Conservation (phyloP, 805 yeast species). For the Wickerhamomyces canadensis region DNA sequence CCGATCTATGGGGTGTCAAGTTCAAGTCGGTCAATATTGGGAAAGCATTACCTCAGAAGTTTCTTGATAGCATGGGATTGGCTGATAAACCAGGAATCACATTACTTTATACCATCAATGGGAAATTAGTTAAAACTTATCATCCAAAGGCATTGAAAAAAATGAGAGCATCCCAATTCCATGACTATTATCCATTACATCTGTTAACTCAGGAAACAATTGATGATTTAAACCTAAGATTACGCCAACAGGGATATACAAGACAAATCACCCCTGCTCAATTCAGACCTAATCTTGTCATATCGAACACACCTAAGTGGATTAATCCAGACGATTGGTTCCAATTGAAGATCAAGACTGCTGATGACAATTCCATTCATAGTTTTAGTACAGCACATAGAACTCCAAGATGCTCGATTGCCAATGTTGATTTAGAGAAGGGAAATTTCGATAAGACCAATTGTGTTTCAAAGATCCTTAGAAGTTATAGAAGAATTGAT, state of each 20-base stretch:
- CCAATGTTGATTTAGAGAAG: conserved; percentile 13
- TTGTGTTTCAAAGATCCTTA: conserved; percentile 11
- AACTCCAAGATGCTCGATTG: conserved; percentile 18
- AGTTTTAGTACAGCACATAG: conserved; percentile 14
- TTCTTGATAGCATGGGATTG: conserved; percentile 15
- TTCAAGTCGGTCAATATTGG: conserved; percentile 14
- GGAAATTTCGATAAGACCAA: conserved; percentile 16
- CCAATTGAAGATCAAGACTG: conserved; percentile 4
- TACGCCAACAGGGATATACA: conserved; percentile 3
- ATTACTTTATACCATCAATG: conserved; percentile 12
- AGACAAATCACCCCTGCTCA: conserved; percentile 11
- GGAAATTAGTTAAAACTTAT: conserved; percentile 13
- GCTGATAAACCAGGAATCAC: conserved; percentile 12
- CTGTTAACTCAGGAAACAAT: conserved; percentile 10
- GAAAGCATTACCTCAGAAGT: conserved; percentile 16
- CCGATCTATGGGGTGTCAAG: conserved; percentile 17
- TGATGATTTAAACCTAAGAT: conserved; percentile 9
- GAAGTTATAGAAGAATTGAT: conserved; percentile 14
- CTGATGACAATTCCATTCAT: background rate
- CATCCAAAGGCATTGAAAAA: conserved; percentile 12
- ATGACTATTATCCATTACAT: conserved; percentile 21
- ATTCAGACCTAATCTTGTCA: conserved; percentile 18
- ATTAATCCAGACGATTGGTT: conserved; percentile 13
- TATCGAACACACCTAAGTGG: conserved; percentile 2
- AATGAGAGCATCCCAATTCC: conserved; percentile 13